Percentiles rank a stretch among this genome's conserved stretches.
Conservation (phyloP, 1,284 basidiomycete genomes). For the Fomes fomentarius region DNA sequence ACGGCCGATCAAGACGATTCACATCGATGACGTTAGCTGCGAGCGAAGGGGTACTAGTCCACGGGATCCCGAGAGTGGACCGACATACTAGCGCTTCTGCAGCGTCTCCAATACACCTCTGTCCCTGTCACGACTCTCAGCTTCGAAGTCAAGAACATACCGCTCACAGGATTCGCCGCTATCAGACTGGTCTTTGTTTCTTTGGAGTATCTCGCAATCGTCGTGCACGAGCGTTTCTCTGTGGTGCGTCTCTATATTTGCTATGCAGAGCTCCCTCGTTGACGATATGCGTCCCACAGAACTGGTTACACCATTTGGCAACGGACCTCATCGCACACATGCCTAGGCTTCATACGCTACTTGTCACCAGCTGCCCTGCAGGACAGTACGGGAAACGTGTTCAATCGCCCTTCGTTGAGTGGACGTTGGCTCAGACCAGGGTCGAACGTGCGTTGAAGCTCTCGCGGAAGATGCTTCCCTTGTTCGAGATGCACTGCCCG, state of each 20-base stretch:
- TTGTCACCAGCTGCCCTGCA: background rate
- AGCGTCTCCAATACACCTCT: background rate
- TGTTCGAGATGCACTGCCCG: background rate
- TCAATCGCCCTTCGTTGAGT: no score
- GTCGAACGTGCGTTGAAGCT: background rate
- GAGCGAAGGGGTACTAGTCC: background rate
- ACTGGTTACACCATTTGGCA: background rate
- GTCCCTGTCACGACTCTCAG: background rate
- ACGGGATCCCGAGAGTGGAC: background rate
- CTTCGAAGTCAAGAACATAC: background rate
- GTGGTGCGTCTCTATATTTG: background rate
- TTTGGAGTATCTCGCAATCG: background rate
- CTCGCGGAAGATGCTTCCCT: background rate
- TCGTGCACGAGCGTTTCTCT: background rate
- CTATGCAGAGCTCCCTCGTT: background rate
- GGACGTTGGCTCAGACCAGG: no score
- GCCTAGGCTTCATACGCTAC: background rate
- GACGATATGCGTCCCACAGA: background rate
- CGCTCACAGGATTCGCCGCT: background rate
- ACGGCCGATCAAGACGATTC: background rate
- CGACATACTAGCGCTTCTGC: no score
- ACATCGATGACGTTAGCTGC: background rate
- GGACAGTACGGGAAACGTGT: no score
- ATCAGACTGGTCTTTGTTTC: background rate
- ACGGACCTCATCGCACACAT: background rate